Conservation (phyloP, 805 yeast species). For the Wickerhamiella sorbophila region DNA sequence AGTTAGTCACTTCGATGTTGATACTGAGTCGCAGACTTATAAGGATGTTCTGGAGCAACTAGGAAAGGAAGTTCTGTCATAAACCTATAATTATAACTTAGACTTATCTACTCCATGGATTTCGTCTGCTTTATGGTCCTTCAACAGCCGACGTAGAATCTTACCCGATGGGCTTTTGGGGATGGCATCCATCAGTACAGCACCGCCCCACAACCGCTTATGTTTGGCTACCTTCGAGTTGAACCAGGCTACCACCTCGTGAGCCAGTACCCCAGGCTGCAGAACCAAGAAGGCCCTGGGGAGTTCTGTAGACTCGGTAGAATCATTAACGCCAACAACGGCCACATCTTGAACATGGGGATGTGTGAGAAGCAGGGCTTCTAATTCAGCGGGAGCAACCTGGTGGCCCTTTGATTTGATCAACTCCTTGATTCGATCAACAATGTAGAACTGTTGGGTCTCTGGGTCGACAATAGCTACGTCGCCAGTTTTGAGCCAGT, state of each 20-base stretch:
- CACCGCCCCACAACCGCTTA: conserved; percentile 28
- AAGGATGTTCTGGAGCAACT: conserved; percentile 32
- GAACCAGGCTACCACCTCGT: conserved; percentile 20
- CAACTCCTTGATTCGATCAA: conserved; percentile 50
- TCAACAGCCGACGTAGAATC: conserved; percentile 77
- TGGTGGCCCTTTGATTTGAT: conserved; percentile 64
- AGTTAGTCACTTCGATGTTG: conserved; percentile 21
- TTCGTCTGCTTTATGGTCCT: conserved; percentile 33
- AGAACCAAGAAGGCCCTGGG: conserved; percentile 26
- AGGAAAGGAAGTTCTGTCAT: conserved; percentile 26
- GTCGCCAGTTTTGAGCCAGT: conserved; percentile 49
- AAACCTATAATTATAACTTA: background rate
- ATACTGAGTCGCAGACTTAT: conserved; percentile 30
- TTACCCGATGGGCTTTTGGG: conserved; percentile 92
- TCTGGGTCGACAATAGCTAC: conserved; percentile 28
- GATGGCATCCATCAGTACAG: conserved; percentile 60
- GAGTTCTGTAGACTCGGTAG: conserved; percentile 63
- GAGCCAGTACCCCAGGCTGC: conserved; percentile 12
- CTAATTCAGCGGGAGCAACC: conserved; percentile 87
- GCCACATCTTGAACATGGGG: conserved; percentile 70
- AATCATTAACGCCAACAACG: conserved; percentile 55
- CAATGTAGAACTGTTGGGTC: conserved; percentile 30
- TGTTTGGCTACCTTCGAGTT: conserved; percentile 24
- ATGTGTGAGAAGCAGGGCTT: conserved; percentile 64
- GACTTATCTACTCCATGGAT: background rate